These are phyloP conservation scores for Globisporangium iwayamae DNA, from an alignment of 352 stramenopile genomes.

Conservation along the genomic window DNA sequence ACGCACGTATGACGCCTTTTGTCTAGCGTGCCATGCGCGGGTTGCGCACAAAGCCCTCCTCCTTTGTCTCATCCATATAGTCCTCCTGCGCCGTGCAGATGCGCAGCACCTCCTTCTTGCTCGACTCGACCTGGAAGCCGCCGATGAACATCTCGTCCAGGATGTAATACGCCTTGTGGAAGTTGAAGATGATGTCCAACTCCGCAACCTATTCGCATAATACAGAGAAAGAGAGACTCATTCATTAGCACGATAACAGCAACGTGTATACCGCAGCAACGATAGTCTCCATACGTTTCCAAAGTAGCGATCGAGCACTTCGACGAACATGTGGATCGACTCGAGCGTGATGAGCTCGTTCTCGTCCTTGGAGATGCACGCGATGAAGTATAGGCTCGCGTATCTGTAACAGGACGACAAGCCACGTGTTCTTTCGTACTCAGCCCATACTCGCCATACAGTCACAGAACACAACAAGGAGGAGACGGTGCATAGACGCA, in stretches of 20 bases:
- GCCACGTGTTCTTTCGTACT: too few relatives aligned
- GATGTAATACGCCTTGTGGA: constrained; percentile 99
- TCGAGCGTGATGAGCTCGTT: constrained; percentile 98
- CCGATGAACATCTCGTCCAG: constrained; percentile 99
- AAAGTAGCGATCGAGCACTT: constrained; percentile 98
- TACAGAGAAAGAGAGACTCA: not conserved
- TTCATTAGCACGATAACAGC: not conserved
- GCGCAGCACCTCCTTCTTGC: constrained; percentile 90
- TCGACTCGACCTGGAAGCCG: constrained; percentile 96
- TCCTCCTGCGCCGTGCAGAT: constrained; percentile 89
- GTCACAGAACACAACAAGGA: too few relatives aligned
- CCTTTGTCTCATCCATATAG: constrained; percentile 88
- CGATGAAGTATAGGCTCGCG: constrained; percentile 97
- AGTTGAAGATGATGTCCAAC: constrained; percentile 99
- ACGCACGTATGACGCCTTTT: too few relatives aligned
- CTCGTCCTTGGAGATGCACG: constrained; percentile 93
- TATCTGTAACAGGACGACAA: constrained; percentile 51
- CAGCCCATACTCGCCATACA: not conserved
- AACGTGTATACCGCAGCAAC: too few relatives aligned
- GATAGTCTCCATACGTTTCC: constrained; percentile 65
- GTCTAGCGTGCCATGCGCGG: constrained; percentile 29
- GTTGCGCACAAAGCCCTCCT: constrained; percentile 65
- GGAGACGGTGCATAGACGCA: too few relatives aligned
- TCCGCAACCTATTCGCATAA: constrained; percentile 68
- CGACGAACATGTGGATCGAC: constrained; percentile 97